phyloP scores from a whole-genome alignment of 257 asterid species.

The Solanum lycopersicoides region DNA sequence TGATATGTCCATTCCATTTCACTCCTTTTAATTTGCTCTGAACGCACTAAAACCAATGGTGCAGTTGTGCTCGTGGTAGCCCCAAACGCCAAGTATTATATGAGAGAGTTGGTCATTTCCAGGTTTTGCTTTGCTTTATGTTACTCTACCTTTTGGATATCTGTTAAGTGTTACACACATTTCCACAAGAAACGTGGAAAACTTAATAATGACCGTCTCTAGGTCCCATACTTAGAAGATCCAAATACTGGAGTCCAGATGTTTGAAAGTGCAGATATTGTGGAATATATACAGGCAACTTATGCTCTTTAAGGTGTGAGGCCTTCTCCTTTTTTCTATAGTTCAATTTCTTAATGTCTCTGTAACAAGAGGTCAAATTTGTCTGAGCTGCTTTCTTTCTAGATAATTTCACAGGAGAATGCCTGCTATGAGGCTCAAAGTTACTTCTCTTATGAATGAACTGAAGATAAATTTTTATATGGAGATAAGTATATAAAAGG shows the following conservation, averaged over 20 bases:
- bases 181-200: background rate
- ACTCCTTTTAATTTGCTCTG: background rate
- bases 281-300: slow-evolving; percentile 70
- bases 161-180: background rate
- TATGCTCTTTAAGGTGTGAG: slow-evolving; percentile 42
- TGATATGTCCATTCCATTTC: background rate
- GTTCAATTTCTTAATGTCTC: background rate
- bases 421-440: background rate
- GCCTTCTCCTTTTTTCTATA: background rate
- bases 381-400: background rate
- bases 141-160: background rate
- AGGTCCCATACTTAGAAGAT: slow-evolving; percentile 94
- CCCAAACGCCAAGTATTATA: slow-evolving; percentile 59
- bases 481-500: background rate
- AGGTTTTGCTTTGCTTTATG: slow-evolving; percentile 28
- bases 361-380: background rate
- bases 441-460: background rate
- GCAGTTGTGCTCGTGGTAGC: slow-evolving; percentile 97
- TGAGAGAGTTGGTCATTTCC: slow-evolving; percentile 75
- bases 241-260: slow-evolving; percentile 85
- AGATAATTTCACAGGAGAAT: background rate
- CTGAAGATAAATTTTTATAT: background rate
- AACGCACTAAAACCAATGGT: background rate
- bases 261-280: slow-evolving; percentile 94
- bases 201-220: background rate